Evolutionary conservation across 148 eudicot species (phyloP).

Genomic region (Amaranthus cruentus): DNA sequence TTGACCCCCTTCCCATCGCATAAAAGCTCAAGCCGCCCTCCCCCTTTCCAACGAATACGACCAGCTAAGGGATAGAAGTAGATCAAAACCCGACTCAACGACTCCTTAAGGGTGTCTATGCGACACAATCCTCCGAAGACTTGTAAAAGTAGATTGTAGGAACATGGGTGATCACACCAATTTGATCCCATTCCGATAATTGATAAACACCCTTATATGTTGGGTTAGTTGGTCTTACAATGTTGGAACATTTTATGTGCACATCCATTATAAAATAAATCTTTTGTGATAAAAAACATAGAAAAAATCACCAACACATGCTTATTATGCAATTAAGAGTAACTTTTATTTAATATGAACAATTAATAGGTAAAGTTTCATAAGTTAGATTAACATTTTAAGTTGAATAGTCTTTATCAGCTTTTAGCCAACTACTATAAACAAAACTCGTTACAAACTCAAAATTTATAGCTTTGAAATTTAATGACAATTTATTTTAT

Average conservation of each 20-base stretch:
- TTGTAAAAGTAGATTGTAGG: slow-evolving; percentile 58
- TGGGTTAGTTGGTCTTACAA: slow-evolving; percentile 42
- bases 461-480: not conserved
- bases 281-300: not conserved
- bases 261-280: slow-evolving; percentile 16
- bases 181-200: slow-evolving; percentile 58
- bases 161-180: slow-evolving; percentile 45
- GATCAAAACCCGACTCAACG: slow-evolving; percentile 41
- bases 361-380: too few relatives aligned
- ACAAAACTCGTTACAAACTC: not conserved
- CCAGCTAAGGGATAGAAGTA: slow-evolving; percentile 40
- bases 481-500: too few relatives aligned
- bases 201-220: slow-evolving; percentile 38
- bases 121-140: slow-evolving; percentile 24
- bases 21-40: slow-evolving; percentile 35
- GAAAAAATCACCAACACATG: not conserved
- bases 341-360: too few relatives aligned
- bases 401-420: not conserved
- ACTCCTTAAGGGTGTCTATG: slow-evolving; percentile 32
- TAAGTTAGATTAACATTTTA: not conserved
- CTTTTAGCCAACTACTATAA: not conserved
- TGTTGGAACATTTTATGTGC: slow-evolving; percentile 20
- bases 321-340: too few relatives aligned
- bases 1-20: slow-evolving; percentile 33
- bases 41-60: slow-evolving; percentile 22